Evolutionary conservation across 164 flowering plant genomes (phyloP).

Genomic region (Vitis cinerea): DNA sequence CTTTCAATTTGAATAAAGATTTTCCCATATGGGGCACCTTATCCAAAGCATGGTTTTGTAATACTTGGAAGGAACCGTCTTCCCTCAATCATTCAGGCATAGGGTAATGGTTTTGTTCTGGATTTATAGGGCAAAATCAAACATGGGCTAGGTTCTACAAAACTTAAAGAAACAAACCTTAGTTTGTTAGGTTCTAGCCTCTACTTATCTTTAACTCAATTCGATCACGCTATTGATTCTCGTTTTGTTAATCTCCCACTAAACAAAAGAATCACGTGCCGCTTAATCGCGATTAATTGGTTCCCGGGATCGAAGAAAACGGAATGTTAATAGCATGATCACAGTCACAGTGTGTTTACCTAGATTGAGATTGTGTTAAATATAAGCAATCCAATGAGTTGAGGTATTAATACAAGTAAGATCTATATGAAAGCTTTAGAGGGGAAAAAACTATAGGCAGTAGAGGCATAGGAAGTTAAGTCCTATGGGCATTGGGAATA

Average conservation of each 20-base stretch:
- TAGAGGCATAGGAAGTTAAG: background rate
- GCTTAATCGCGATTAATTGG: no score
- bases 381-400: no score
- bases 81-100: conserved; percentile 10
- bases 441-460: background rate
- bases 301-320: no score
- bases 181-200: conserved; percentile 6
- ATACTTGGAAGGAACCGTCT: conserved; percentile 15
- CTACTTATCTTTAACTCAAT: background rate
- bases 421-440: no score
- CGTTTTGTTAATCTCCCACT: no score
- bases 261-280: no score
- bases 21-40: background rate
- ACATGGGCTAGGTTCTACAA: background rate
- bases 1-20: background rate
- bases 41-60: conserved; percentile 11
- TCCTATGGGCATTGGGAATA: conserved; percentile 16
- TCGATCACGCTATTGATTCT: no score
- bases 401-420: no score
- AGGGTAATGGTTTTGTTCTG: conserved; percentile 10
- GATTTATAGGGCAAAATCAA: conserved; percentile 23
- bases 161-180: background rate
- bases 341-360: no score
- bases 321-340: no score
- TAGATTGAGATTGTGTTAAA: no score